Evolutionary conservation across 2,329 filamentous ascomycete genomes (phyloP).

Genomic region (Clathrospora elynae): DNA sequence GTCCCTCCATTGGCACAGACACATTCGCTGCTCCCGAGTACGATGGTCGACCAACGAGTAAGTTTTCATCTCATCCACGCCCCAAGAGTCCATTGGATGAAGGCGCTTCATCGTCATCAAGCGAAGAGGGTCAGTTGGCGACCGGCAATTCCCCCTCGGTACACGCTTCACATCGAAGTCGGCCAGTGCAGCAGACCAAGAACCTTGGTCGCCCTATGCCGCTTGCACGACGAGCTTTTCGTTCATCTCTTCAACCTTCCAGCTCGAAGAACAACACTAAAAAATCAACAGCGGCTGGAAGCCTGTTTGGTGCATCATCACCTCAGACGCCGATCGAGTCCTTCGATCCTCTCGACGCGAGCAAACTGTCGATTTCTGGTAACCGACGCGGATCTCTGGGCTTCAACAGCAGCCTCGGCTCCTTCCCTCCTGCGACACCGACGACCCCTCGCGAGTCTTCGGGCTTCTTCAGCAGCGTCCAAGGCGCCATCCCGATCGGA

Average conservation of each 20-base stretch:
- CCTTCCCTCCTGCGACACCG: conserved; percentile 78
- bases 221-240: conserved; percentile 46
- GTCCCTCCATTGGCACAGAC: conserved; percentile 53
- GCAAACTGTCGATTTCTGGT: conserved; percentile 78
- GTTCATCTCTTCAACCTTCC: conserved; percentile 12
- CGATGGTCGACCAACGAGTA: conserved; percentile 43
- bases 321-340: conserved; percentile 81
- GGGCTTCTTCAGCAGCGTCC: conserved; percentile 61
- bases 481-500: conserved; percentile 64
- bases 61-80: conserved; percentile 36
- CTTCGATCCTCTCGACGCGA: conserved; percentile 77
- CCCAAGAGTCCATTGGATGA: conserved; percentile 32
- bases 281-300: conserved; percentile 57
- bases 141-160: conserved; percentile 35
- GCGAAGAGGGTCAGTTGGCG: conserved; percentile 42
- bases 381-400: conserved; percentile 48
- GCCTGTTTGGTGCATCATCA: conserved; percentile 64
- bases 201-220: conserved; percentile 47
- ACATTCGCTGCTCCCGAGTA: conserved; percentile 52
- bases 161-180: conserved; percentile 43
- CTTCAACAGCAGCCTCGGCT: conserved; percentile 49
- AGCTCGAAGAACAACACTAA: conserved; percentile 27
- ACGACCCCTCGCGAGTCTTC: conserved; percentile 68
- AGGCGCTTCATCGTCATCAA: conserved; percentile 40
- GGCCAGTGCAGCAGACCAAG: conserved; percentile 47